These are phyloP conservation scores for Saturnispora sekii DNA, from an alignment of 805 yeast genomes.

Conservation along the genomic window DNA sequence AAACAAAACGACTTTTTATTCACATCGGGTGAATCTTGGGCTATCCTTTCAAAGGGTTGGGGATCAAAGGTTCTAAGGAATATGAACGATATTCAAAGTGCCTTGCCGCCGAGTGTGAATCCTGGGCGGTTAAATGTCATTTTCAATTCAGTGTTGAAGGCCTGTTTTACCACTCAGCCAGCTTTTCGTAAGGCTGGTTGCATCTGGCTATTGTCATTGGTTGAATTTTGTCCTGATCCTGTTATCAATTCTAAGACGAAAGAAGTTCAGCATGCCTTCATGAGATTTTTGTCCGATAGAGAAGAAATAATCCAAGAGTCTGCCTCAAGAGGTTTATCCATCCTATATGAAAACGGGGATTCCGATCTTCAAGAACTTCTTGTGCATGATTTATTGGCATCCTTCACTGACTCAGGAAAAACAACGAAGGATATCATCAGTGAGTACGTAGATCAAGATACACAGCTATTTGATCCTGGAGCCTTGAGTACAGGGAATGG, in stretches of 20 bases:
- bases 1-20: conserved; percentile 72
- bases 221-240: conserved; percentile 58
- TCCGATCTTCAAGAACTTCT: conserved; percentile 56
- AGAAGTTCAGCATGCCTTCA: conserved; percentile 64
- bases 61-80: conserved; percentile 43
- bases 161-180: conserved; percentile 62
- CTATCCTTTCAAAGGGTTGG: conserved; percentile 71
- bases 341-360: conserved; percentile 73
- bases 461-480: conserved; percentile 80
- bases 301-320: conserved; percentile 89
- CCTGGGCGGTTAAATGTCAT: conserved; percentile 24
- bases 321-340: conserved; percentile 79
- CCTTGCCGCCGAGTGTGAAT: conserved; percentile 28
- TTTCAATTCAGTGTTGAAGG: conserved; percentile 39
- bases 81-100: conserved; percentile 51
- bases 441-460: conserved; percentile 68
- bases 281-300: conserved; percentile 67
- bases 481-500: conserved; percentile 71
- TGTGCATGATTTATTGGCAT: conserved; percentile 59
- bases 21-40: conserved; percentile 75
- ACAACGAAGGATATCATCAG: conserved; percentile 35
- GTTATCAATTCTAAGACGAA: conserved; percentile 34
- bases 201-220: conserved; percentile 75
- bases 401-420: conserved; percentile 64
- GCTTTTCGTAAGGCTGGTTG: conserved; percentile 65